Base-by-base conservation (phyloP, 805 yeast species). In the Candida xyloterini region DNA sequence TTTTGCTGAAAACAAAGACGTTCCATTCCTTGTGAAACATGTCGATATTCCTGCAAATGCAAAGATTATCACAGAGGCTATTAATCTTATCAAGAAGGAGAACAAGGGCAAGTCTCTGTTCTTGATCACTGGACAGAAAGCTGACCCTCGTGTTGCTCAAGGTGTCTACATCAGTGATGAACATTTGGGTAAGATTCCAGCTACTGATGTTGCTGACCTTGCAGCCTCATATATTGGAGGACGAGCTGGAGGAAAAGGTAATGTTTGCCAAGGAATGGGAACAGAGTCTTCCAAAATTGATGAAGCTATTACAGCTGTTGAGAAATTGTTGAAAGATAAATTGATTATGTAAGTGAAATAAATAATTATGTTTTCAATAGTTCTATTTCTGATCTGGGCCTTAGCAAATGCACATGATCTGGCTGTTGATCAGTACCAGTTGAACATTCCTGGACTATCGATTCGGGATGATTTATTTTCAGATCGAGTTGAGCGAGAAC, bases 161-260 rank as follows among this genome's bases (percentile, higher is more conserved):
- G 99, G 97, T 50, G 89, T 95, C 61, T 93, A 81, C 67, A 72
- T 93, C 35, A 78, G 91, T 2, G 80, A 84, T 47, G 79, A 65
- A 29, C 85, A 89, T 27, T 67, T 82, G 49, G 71, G 70, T 32
- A 74, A 79, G 59, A 71, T 88, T 15, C 74, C 82, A 48, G 90
- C 95, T 38, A 74, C 81, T 42, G 89, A 78, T 21, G 73, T 89
- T 51, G 95, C 95, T 23, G 65, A 73, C 38, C 67, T 74, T 41
- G 98, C 85, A 30, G 70, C 90, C 31, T 66, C 70, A 26, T 70
- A 73, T 54, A 79, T 93, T 53, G 99, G 99, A 50, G 99, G 99
- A 65, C 88, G 84, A 65, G 95, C 96, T 43, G 99, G 99, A 68
- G 99, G 99, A 65, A 93, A 88, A 68, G 98, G 96, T 48, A 86